A percentile compares a stretch with the other conserved stretches of the same genome.
Evolutionary conservation across 2,329 filamentous ascomycete genomes (phyloP).

Genomic region (Fusarium multiceps): DNA sequence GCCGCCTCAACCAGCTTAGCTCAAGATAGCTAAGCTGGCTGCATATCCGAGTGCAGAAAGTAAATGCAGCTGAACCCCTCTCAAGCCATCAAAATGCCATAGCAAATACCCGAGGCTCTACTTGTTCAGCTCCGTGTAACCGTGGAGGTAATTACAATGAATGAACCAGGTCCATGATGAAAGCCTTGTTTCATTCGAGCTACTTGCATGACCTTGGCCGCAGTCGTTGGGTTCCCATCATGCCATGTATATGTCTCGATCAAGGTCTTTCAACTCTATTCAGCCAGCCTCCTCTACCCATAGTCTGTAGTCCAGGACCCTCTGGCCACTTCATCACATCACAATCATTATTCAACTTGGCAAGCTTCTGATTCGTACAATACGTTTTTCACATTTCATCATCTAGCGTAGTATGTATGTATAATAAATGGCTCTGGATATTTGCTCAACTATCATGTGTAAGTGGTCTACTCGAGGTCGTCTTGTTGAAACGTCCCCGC

Average conservation of each 20-base stretch:
- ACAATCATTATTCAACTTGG: conserved; percentile 7
- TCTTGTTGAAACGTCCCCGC: conserved; percentile 12
- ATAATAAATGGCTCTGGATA: conserved; percentile 39
- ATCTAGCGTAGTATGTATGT: conserved; percentile 32
- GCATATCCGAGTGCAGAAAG: conserved; percentile 4
- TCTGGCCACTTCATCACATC: conserved; percentile 19
- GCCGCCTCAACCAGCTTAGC: conserved; percentile 25
- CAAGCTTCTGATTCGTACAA: conserved; percentile 14
- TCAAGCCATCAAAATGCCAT: conserved; percentile 22
- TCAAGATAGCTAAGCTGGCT: conserved; percentile 12
- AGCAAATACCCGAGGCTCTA: conserved; percentile 2
- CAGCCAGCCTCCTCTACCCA: conserved; percentile 23
- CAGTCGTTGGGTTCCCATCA: background rate
- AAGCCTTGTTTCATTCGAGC: background rate
- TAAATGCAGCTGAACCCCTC: conserved; percentile 27
- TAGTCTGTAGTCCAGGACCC: conserved; percentile 14
- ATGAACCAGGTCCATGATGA: background rate
- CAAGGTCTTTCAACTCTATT: background rate
- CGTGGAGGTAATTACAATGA: background rate
- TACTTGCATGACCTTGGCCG: background rate
- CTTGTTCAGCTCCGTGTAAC: conserved; percentile 24
- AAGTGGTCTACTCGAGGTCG: conserved; percentile 12
- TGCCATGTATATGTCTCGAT: conserved; percentile 4
- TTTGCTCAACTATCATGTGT: conserved; percentile 35
- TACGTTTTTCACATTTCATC: conserved; percentile 20